Base-by-base conservation (phyloP, 257 asterid genomes). In the Solanum sejunctum region DNA sequence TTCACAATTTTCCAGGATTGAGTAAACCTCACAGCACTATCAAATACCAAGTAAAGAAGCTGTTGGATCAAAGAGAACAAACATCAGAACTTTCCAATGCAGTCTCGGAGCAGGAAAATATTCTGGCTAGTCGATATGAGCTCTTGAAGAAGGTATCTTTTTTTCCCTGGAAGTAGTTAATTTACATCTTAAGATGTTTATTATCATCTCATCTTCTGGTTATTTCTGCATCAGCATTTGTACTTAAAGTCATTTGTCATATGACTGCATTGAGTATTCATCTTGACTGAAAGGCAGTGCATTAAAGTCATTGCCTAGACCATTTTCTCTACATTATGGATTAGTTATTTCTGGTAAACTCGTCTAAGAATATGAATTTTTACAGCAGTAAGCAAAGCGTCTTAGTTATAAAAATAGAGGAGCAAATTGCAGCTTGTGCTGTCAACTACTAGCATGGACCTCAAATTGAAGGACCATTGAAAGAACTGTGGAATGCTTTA, bases 1-100 rank as follows among this genome's bases (percentile, higher is more conserved):
- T 97, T 84, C 92, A 93, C 84, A 93, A 93, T 92, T 92, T 91
- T 85, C 94, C 93, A 9, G 98, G 98, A 81, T 88, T 93, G 85
- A 94, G 93, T 91, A 95, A 92, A 85, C 99, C 99, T 70, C 99
- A 97, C 87, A 88, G 92, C 83, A 95, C 98, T 63, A 91, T 91
- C 61, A 93, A 88, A 82, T 97, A 97, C 88, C 86, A 97, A 0
- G 95, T 94, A 15, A 95, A 93, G 91, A 95, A 97, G 87, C 58
- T 97, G 86, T 86, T 97, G 88, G 99, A 95, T 83, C 93, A 90
- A 45, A 82, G 89, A 87, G 97, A 90, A 87, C 92, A 87, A 84
- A 85, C 88, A 6, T 92, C 88, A 84, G 91, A 88, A 78, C 89
- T 91, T 75, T 43, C 86, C 82, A 90, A 86, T 56, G 93, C 90